These are phyloP conservation scores for Apodospora peruviana DNA, from an alignment of 495 filamentous ascomycete species.

Conservation along the genomic window DNA sequence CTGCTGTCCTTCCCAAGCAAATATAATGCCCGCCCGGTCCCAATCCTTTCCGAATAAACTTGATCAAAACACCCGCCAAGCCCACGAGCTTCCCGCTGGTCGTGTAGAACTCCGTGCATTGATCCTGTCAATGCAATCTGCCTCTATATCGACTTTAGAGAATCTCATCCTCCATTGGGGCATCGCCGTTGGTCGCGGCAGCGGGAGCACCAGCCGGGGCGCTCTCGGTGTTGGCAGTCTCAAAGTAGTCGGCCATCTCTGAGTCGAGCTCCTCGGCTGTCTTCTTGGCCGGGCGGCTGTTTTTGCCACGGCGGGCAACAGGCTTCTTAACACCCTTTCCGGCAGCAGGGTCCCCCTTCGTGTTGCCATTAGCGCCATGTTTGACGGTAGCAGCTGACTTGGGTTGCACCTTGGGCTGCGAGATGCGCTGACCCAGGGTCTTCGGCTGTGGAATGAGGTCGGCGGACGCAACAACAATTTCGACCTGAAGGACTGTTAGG, in stretches of 20 bases:
- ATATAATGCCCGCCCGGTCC: no score
- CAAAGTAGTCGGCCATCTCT: slow-evolving; percentile 92
- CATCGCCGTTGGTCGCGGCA: slow-evolving; percentile 32
- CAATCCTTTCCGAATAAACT: no score
- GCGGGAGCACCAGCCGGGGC: slow-evolving; percentile 39
- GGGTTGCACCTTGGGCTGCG: slow-evolving; percentile 71
- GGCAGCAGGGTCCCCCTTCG: slow-evolving; percentile 34
- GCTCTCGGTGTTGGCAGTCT: slow-evolving; percentile 34
- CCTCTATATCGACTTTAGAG: slow-evolving; percentile 23
- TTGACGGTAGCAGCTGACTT: slow-evolving; percentile 78
- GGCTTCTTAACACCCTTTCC: slow-evolving; percentile 45
- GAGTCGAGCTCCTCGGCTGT: slow-evolving; percentile 87
- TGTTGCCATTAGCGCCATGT: slow-evolving; percentile 28
- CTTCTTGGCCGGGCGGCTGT: slow-evolving; percentile 76
- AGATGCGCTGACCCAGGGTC: slow-evolving; percentile 79
- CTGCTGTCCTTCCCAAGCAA: no score
- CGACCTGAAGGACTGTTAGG: slow-evolving; percentile 54
- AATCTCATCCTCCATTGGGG: slow-evolving; percentile 48
- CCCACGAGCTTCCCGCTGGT: no score
- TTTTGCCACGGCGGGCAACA: slow-evolving; percentile 38
- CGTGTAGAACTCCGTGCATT: no score
- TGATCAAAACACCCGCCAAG: no score
- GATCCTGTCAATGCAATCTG: not conserved
- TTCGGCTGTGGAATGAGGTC: slow-evolving; percentile 61
- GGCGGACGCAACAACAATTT: slow-evolving; percentile 77